Percentiles rank a stretch among this genome's conserved stretches.
Evolutionary conservation across 192 early-diverging fungal species (phyloP).

Genomic region (Thamnidium elegans): DNA sequence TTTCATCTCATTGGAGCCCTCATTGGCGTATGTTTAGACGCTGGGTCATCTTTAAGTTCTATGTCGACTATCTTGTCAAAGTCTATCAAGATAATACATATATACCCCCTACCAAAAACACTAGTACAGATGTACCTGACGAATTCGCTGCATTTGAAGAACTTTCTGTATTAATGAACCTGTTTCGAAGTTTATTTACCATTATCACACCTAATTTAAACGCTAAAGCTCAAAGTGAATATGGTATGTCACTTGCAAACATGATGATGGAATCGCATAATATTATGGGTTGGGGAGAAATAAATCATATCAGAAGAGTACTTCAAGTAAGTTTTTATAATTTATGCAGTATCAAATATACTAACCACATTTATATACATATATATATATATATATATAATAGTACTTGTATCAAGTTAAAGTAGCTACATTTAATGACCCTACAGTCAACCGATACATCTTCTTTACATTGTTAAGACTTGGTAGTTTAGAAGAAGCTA

Average conservation of each 20-base stretch:
- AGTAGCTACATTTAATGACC: slow-evolving; percentile 67
- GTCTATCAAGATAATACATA: slow-evolving; percentile 36
- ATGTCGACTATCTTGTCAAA: slow-evolving; percentile 42
- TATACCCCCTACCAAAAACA: slow-evolving; percentile 16
- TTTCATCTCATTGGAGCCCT: slow-evolving; percentile 41
- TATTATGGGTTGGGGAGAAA: slow-evolving; percentile 12
- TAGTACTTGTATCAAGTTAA: slow-evolving; percentile 11
- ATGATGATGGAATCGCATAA: slow-evolving; percentile 2
- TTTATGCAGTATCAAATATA: too few species aligned
- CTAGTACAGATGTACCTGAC: too few species aligned
- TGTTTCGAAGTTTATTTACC: slow-evolving; percentile 9
- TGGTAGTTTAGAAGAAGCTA: slow-evolving; percentile 72
- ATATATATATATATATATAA: too few species aligned
- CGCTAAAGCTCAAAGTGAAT: background rate
- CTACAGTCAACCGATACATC: slow-evolving; percentile 59
- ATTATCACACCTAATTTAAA: slow-evolving; percentile 1
- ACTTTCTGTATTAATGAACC: slow-evolving; percentile 3
- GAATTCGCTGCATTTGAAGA: background rate
- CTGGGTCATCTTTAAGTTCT: slow-evolving; percentile 49
- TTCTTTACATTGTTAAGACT: slow-evolving; percentile 52
- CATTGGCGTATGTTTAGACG: slow-evolving; percentile 52
- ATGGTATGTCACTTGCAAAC: background rate
- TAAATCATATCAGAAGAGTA: slow-evolving; percentile 8
- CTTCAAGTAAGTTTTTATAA: slow-evolving; percentile 5
- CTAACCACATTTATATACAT: too few species aligned